Evolutionary conservation across 139 green algal species (phyloP).

Genomic region (Edaphochlamys debaryana): DNA sequence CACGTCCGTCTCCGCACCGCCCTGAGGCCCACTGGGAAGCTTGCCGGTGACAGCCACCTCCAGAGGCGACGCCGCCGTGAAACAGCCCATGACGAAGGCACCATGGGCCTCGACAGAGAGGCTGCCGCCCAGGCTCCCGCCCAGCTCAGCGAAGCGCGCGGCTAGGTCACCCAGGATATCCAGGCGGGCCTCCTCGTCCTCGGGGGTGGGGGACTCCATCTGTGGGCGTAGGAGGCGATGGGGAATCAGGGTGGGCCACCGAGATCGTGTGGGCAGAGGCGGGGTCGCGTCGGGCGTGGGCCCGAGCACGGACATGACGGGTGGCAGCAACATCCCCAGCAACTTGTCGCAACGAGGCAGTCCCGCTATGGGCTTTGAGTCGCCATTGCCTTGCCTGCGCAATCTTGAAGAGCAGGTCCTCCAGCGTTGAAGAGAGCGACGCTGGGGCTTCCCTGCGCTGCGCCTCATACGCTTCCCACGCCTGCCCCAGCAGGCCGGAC

Average conservation of each 20-base stretch:
- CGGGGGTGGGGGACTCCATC: slow-evolving; percentile 22
- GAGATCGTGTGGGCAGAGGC: too few species aligned
- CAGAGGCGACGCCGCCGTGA: not conserved
- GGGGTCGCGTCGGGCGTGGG: too few species aligned
- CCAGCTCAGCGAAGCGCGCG: not conserved
- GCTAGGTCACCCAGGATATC: slow-evolving; percentile 5
- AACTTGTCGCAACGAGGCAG: too few species aligned
- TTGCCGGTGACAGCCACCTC: slow-evolving; percentile 22
- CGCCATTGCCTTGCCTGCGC: slow-evolving; percentile 19
- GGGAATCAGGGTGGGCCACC: too few species aligned
- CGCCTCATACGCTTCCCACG: not conserved
- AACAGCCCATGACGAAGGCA: slow-evolving; percentile 19
- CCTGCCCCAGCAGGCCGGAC: not conserved
- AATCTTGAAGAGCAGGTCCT: slow-evolving; percentile 30
- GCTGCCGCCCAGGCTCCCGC: not conserved
- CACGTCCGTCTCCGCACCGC: not conserved
- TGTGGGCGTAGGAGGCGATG: not conserved
- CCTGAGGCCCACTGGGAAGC: not conserved
- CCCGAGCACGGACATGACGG: too few species aligned
- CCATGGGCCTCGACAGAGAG: not conserved
- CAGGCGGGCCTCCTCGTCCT: slow-evolving; percentile 23
- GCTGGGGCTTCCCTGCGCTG: not conserved
- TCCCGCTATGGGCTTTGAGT: too few species aligned
- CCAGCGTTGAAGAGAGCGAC: not conserved
- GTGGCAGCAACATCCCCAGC: too few species aligned